Percentiles rank a stretch among this genome's conserved stretches.
Conservation (phyloP, 2,329 filamentous ascomycete species). For the Drechslerella dactyloides region DNA sequence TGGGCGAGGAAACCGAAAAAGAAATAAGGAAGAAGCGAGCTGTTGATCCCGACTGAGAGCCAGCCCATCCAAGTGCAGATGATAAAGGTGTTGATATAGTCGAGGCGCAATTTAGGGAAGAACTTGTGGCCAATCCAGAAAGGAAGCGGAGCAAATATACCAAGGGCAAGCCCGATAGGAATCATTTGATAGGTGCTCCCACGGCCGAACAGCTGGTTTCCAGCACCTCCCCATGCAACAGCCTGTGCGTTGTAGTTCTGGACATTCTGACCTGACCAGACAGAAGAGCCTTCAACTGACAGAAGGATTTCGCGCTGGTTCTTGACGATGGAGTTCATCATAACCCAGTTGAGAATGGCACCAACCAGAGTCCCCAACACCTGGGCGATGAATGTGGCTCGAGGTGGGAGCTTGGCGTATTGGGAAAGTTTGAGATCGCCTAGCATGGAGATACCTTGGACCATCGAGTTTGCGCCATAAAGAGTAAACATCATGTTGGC, state of each 20-base stretch:
- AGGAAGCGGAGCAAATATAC: conserved; percentile 60
- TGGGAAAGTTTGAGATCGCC: conserved; percentile 59
- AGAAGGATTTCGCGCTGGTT: conserved; percentile 60
- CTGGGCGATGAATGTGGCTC: conserved; percentile 61
- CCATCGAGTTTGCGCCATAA: conserved; percentile 49
- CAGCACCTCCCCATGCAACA: conserved; percentile 59
- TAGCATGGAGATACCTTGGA: conserved; percentile 57
- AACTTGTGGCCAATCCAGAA: conserved; percentile 58
- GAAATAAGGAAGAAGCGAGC: conserved; percentile 57
- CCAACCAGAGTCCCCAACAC: conserved; percentile 60
- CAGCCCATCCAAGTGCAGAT: conserved; percentile 60
- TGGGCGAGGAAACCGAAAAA: conserved; percentile 57
- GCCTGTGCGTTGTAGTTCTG: conserved; percentile 62
- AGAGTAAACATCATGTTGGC: conserved; percentile 61
- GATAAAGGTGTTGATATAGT: conserved; percentile 59
- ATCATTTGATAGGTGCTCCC: conserved; percentile 58
- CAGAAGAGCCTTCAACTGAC: conserved; percentile 60
- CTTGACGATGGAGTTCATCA: conserved; percentile 61
- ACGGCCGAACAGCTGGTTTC: conserved; percentile 59
- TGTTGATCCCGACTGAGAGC: conserved; percentile 60
- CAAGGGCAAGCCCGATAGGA: conserved; percentile 59
- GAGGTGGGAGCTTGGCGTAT: conserved; percentile 58
- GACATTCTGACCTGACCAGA: conserved; percentile 63
- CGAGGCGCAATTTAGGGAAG: conserved; percentile 55
- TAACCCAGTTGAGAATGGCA: conserved; percentile 61